Evolutionary conservation across 2,329 filamentous ascomycete species (phyloP).

Genomic region (Teratosphaeriaceae sp.): DNA sequence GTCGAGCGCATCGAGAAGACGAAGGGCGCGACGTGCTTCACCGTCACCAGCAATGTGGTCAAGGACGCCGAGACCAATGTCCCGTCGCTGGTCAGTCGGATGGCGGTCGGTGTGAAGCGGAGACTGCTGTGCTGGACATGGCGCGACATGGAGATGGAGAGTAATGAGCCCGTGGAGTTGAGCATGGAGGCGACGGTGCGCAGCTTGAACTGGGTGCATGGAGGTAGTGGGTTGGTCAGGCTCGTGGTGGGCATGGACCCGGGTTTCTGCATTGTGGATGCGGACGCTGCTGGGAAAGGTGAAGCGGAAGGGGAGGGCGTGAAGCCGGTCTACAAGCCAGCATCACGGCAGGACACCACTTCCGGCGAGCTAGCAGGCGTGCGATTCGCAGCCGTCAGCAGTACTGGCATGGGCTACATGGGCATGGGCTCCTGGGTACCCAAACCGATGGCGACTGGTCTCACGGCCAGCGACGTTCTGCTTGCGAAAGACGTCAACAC

Average conservation of each 20-base stretch:
- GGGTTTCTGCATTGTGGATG: conserved; percentile 84
- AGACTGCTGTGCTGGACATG: conserved; percentile 88
- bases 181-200: conserved; percentile 76
- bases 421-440: conserved; percentile 88
- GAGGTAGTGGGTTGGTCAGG: conserved; percentile 49
- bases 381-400: conserved; percentile 75
- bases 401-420: conserved; percentile 92
- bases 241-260: conserved; percentile 86
- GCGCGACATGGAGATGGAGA: conserved; percentile 84
- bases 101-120: conserved; percentile 90
- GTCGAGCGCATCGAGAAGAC: conserved; percentile 75
- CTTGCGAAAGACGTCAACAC: conserved; percentile 98
- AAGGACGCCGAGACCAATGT: conserved; percentile 83
- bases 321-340: conserved; percentile 59
- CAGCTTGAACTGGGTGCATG: conserved; percentile 84
- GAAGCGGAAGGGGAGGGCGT: conserved; percentile 55
- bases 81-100: conserved; percentile 81
- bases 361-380: conserved; percentile 56
- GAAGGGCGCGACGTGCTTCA: conserved; percentile 83
- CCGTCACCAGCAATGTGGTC: conserved; percentile 91
- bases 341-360: conserved; percentile 18
- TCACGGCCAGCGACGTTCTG: conserved; percentile 77
- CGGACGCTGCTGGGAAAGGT: conserved; percentile 46
- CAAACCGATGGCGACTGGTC: conserved; percentile 75
- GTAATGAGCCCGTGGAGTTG: conserved; percentile 64